Evolutionary conservation across 495 filamentous ascomycete species (phyloP).

Genomic region (Tetracladium marchalianum): DNA sequence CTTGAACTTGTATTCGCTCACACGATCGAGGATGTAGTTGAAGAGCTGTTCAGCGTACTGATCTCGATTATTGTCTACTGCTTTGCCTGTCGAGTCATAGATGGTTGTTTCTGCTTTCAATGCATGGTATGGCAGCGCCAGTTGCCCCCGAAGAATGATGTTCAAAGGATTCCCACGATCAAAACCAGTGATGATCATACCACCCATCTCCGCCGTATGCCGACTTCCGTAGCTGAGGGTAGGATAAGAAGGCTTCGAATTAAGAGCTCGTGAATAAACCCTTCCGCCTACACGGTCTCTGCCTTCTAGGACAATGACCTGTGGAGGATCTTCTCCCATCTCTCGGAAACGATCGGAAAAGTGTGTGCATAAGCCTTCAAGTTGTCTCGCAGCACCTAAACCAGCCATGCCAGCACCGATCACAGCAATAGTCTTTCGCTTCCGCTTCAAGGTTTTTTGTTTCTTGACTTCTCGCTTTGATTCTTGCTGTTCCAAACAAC

Average conservation of each 20-base stretch:
- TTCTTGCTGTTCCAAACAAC: slow-evolving; percentile 57
- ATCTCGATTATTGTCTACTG: slow-evolving; percentile 74
- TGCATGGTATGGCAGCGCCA: slow-evolving; percentile 77
- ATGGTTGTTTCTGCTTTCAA: slow-evolving; percentile 80
- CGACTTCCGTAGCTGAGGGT: slow-evolving; percentile 37
- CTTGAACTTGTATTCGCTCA: slow-evolving; percentile 79
- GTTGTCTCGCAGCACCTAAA: slow-evolving; percentile 82
- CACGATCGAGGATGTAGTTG: slow-evolving; percentile 86
- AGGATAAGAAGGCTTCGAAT: slow-evolving; percentile 32
- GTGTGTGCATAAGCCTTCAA: slow-evolving; percentile 75
- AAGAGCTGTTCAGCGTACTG: slow-evolving; percentile 78
- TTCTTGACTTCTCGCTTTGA: slow-evolving; percentile 22
- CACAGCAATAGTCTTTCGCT: slow-evolving; percentile 64
- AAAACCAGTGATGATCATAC: slow-evolving; percentile 95
- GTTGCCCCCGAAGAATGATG: slow-evolving; percentile 79
- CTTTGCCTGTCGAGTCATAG: slow-evolving; percentile 77
- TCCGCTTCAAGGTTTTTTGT: slow-evolving; percentile 24
- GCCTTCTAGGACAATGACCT: slow-evolving; percentile 78
- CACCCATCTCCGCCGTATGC: slow-evolving; percentile 91
- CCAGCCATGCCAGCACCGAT: slow-evolving; percentile 94
- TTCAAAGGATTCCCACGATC: slow-evolving; percentile 91
- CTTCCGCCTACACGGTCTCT: slow-evolving; percentile 83
- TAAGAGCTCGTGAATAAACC: slow-evolving; percentile 84
- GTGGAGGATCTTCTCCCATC: slow-evolving; percentile 53
- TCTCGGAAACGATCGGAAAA: slow-evolving; percentile 55